Evolutionary conservation across 2,329 filamentous ascomycete species (phyloP).

Genomic region (Pseudocercospora crystallina): DNA sequence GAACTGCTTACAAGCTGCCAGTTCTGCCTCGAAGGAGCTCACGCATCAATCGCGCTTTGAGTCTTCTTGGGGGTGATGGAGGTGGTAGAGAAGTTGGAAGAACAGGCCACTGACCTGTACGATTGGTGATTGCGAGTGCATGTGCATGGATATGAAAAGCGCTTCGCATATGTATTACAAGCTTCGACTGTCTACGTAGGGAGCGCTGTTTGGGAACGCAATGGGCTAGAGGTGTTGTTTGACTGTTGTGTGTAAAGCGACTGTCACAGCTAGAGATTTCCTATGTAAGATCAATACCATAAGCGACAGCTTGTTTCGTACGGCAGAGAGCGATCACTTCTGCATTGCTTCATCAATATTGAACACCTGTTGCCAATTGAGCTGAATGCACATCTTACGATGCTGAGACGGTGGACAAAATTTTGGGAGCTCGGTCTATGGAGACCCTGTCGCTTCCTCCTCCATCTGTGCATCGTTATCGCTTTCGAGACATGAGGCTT

Average conservation of each 20-base stretch:
- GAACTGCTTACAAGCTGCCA: slow-evolving; percentile 44
- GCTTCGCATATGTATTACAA: slow-evolving; percentile 14
- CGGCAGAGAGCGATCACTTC: no score
- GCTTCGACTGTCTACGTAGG: slow-evolving; percentile 13
- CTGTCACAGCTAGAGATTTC: slow-evolving; percentile 16
- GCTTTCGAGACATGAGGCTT: no score
- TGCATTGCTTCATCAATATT: no score
- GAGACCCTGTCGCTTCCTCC: no score
- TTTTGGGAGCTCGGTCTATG: no score
- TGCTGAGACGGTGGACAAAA: no score
- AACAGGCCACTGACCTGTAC: slow-evolving; percentile 7
- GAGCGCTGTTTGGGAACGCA: slow-evolving; percentile 9
- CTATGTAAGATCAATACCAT: slow-evolving; percentile 13
- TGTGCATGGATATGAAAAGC: slow-evolving; percentile 3
- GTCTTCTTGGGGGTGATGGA: slow-evolving; percentile 30
- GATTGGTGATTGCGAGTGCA: slow-evolving; percentile 6
- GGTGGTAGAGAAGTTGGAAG: slow-evolving; percentile 25
- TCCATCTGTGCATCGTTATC: no score
- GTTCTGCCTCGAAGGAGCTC: slow-evolving; percentile 10
- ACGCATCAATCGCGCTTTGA: slow-evolving; percentile 25
- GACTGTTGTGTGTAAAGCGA: slow-evolving; percentile 6
- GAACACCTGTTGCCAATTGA: no score
- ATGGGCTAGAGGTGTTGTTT: slow-evolving; percentile 14
- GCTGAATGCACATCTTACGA: no score
- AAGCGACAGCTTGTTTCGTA: slow-evolving; percentile 11